Percentiles rank a stretch among this genome's conserved stretches.
phyloP scores from a whole-genome alignment of 164 flowering plant genomes.

The Stephania yunnanensis region DNA sequence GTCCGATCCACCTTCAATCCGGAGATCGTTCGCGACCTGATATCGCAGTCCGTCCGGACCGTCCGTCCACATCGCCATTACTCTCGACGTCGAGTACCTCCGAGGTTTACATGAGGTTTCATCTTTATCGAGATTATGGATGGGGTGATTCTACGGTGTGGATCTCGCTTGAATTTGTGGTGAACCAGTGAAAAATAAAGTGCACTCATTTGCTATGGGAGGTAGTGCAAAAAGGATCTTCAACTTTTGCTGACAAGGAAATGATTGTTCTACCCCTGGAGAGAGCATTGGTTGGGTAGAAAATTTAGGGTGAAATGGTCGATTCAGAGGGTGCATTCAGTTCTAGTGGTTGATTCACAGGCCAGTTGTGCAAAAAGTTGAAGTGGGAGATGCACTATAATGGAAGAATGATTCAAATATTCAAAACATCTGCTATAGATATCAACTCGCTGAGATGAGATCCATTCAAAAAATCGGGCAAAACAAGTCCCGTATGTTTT shows the following conservation, averaged over 20 bases:
- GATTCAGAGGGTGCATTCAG: not conserved
- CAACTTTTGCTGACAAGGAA: not conserved
- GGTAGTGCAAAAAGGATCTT: no score
- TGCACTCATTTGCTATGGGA: not conserved
- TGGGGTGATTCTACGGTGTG: not conserved
- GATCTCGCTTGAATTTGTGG: not conserved
- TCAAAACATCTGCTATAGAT: not conserved
- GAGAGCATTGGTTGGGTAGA: not conserved
- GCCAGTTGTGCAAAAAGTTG: no score
- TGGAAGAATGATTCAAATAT: not conserved
- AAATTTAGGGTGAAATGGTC: not conserved
- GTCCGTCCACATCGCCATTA: no score
- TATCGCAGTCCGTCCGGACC: no score
- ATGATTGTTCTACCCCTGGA: not conserved
- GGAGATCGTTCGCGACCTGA: no score
- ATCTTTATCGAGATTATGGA: not conserved
- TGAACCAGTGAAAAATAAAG: not conserved
- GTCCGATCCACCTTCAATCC: no score
- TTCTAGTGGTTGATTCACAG: not conserved
- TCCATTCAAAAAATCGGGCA: no score
- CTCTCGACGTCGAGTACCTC: no score
- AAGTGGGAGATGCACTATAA: no score
- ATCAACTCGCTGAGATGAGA: no score
- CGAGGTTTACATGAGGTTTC: no score
- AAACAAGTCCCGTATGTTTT: no score